A percentile compares a stretch with the other conserved stretches of the same genome.
phyloP scores from a whole-genome alignment of 345 rosid genomes.

The Combretum micranthum region DNA sequence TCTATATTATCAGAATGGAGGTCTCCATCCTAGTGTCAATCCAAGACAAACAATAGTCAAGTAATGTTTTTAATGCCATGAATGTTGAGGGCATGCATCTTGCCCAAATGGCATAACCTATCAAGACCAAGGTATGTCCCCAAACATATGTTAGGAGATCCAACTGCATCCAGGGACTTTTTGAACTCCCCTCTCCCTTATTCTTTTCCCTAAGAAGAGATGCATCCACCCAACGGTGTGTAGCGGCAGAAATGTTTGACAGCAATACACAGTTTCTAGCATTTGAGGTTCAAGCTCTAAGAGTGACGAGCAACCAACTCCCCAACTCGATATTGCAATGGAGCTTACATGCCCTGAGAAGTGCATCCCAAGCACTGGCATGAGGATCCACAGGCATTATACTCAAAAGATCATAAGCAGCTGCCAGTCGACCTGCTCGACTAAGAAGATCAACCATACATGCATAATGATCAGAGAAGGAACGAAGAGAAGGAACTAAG shows the following conservation, averaged over 20 bases:
- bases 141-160: conserved; percentile 23
- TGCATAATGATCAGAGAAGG: conserved; percentile 56
- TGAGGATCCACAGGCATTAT: conserved; percentile 50
- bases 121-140: too few species aligned
- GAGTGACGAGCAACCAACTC: conserved; percentile 38
- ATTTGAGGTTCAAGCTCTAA: conserved; percentile 57
- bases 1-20: too few species aligned
- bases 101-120: too few species aligned
- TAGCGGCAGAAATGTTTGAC: conserved; percentile 63
- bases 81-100: too few species aligned
- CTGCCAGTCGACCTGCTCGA: conserved; percentile 43
- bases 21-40: too few species aligned
- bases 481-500: conserved; percentile 42
- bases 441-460: conserved; percentile 69
- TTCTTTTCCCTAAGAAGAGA: conserved; percentile 44
- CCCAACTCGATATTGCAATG: conserved; percentile 49
- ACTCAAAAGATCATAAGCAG: conserved; percentile 46
- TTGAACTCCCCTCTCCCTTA: conserved; percentile 50
- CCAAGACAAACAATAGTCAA: too few species aligned
- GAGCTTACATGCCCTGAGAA: conserved; percentile 58
- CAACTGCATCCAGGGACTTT: conserved; percentile 58
- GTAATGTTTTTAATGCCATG: too few species aligned
- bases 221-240: conserved; percentile 55
- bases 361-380: conserved; percentile 65
- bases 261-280: conserved; percentile 58